Percentiles rank a stretch among this genome's conserved stretches.
Conservation (phyloP, 371 early-diverging fungal species). For the Neoconidiobolus thromboides region DNA sequence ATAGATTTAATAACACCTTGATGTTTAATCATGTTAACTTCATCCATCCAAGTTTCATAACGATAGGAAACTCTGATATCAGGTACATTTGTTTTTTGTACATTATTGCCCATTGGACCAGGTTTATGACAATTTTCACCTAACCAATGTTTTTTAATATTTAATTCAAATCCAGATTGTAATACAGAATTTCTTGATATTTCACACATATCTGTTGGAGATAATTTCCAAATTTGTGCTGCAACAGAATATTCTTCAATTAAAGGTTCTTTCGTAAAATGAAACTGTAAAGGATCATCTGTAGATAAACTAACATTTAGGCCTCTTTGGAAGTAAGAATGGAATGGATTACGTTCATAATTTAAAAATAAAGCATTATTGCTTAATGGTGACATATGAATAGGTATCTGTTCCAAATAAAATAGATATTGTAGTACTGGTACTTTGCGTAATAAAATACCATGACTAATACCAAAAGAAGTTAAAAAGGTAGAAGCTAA, state of each 20-base stretch:
- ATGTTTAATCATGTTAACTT: constrained; percentile 27
- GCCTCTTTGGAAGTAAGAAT: constrained; percentile 86
- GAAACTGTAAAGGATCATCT: constrained; percentile 98
- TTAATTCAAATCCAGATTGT: constrained; percentile 84
- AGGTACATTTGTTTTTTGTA: constrained; percentile 93
- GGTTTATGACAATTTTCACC: constrained; percentile 59
- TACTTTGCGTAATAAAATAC: constrained; percentile 90
- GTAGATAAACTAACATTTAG: constrained; percentile 91
- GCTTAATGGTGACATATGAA: constrained; percentile 96
- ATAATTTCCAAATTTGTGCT: constrained; percentile 96
- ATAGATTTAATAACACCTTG: no score
- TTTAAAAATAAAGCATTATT: constrained; percentile 96
- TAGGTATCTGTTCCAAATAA: constrained; percentile 89
- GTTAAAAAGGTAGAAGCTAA: constrained; percentile 84
- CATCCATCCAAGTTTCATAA: constrained; percentile 69
- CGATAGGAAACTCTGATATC: constrained; percentile 77
- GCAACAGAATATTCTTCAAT: constrained; percentile 98
- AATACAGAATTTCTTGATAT: constrained; percentile 86
- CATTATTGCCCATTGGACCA: constrained; percentile 73
- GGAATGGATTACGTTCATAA: constrained; percentile 93
- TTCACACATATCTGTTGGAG: constrained; percentile 94
- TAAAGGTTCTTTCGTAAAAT: constrained; percentile 94
- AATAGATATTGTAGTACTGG: constrained; percentile 92
- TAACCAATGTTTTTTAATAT: constrained; percentile 86
- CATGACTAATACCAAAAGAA: constrained; percentile 84